Conservation (phyloP, 768 basidiomycete genomes). For the Leccinum boreale region DNA sequence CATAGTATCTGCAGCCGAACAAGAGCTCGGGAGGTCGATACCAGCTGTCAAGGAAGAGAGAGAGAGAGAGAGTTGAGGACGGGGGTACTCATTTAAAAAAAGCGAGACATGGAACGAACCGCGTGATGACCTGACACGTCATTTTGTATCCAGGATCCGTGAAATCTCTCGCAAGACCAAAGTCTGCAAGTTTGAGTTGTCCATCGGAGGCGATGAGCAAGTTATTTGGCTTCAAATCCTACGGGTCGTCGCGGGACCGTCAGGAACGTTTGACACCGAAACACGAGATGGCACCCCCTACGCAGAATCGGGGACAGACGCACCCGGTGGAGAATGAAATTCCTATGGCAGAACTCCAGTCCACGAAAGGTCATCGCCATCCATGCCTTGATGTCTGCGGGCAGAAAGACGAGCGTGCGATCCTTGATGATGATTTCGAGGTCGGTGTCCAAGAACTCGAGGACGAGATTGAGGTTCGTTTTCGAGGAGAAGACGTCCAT, state of each 20-base stretch:
- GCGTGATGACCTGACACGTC: conserved; percentile 97
- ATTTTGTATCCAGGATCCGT: conserved; percentile 94
- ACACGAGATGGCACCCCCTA: conserved; percentile 11
- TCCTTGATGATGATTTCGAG: conserved; percentile 97
- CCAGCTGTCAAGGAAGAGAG: conserved; percentile 60
- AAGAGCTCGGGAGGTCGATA: conserved; percentile 96
- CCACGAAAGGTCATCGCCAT: conserved; percentile 98
- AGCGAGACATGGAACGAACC: conserved; percentile 46
- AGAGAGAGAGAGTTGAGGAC: conserved; percentile 6
- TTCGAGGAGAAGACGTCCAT: conserved; percentile 96
- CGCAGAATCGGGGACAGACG: conserved; percentile 22
- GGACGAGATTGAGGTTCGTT: conserved; percentile 93
- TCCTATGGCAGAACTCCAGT: conserved; percentile 96
- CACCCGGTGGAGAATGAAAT: conserved; percentile 91
- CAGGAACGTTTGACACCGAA: background rate
- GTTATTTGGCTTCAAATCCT: conserved; percentile 99
- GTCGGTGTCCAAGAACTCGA: conserved; percentile 95
- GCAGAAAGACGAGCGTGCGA: conserved; percentile 84
- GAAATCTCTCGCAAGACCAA: conserved; percentile 95
- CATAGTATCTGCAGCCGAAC: conserved; percentile 87
- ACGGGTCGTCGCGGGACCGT: background rate
- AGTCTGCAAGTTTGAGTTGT: conserved; percentile 95
- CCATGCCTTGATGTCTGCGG: conserved; percentile 98
- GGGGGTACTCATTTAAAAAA: background rate
- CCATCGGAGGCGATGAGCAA: conserved; percentile 89